Evolutionary conservation across 768 basidiomycete genomes (phyloP).

Genomic region (Boletus vinaceobasis): DNA sequence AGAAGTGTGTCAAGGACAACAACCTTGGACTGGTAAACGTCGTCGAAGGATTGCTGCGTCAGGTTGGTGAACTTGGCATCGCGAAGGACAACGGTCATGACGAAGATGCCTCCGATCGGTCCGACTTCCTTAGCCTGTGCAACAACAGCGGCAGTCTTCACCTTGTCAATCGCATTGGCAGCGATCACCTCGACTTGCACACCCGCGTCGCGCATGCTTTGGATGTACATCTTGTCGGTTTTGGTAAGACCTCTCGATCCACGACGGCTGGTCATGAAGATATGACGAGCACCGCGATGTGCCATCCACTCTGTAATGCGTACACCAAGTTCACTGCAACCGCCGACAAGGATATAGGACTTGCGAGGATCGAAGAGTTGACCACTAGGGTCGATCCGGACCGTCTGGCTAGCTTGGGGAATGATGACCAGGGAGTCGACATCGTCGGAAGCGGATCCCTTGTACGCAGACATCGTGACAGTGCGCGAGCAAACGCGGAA

Average conservation of each 20-base stretch:
- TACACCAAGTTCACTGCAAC: conserved; percentile 23
- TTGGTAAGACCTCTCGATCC: conserved; percentile 18
- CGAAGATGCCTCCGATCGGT: conserved; percentile 31
- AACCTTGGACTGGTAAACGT: conserved; percentile 23
- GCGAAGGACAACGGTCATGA: conserved; percentile 35
- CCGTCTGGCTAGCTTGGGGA: conserved; percentile 1
- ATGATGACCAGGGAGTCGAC: conserved; percentile 17
- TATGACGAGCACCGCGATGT: conserved; percentile 29
- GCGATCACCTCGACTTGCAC: conserved; percentile 28
- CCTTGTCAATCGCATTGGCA: conserved; percentile 23
- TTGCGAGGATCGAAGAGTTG: conserved; percentile 32
- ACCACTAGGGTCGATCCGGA: conserved; percentile 24
- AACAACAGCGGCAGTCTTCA: conserved; percentile 23
- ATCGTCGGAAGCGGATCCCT: neutral
- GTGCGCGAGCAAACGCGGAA: conserved; percentile 9
- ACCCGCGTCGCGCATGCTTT: conserved; percentile 20
- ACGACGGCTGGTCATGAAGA: conserved; percentile 30
- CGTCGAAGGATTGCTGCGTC: conserved; percentile 31
- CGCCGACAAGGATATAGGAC: conserved; percentile 20
- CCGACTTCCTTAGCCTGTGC: conserved; percentile 20
- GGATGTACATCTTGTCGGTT: conserved; percentile 28
- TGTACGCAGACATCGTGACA: conserved; percentile 12
- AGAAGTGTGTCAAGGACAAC: conserved; percentile 17
- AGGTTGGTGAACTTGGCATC: conserved; percentile 33
- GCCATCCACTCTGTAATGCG: conserved; percentile 35